Conservation (phyloP, 2,329 filamentous ascomycete species). For the Plectosphaerella cucumerina region DNA sequence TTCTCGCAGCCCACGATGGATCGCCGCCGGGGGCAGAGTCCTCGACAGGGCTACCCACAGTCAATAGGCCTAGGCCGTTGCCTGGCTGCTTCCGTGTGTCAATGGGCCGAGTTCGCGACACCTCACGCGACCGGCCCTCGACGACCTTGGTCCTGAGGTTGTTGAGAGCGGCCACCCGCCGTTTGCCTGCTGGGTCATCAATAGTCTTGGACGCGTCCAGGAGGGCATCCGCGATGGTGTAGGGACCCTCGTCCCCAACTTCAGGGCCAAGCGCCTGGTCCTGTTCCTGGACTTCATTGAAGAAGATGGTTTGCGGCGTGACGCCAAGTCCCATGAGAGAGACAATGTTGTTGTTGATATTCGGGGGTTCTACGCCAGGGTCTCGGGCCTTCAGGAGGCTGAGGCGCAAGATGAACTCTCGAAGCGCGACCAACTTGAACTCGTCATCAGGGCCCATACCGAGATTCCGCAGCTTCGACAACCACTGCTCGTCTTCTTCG, state of each 20-base stretch:
- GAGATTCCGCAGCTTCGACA: constrained; percentile 77
- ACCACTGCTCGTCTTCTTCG: constrained; percentile 92
- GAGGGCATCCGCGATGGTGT: constrained; percentile 86
- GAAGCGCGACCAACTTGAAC: constrained; percentile 77
- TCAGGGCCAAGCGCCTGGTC: constrained; percentile 23
- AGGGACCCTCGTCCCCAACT: constrained; percentile 37
- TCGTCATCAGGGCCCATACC: constrained; percentile 83
- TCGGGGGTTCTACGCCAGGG: constrained; percentile 27
- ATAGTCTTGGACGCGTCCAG: constrained; percentile 89
- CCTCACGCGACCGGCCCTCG: constrained; percentile 18
- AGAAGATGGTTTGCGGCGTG: constrained; percentile 85
- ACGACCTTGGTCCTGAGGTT: constrained; percentile 19
- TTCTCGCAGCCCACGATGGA: constrained; percentile 36
- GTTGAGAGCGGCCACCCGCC: constrained; percentile 47
- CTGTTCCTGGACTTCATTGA: constrained; percentile 67
- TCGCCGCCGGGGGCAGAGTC: constrained; percentile 33
- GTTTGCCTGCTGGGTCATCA: constrained; percentile 59
- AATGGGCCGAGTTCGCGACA: constrained; percentile 26
- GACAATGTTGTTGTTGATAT: constrained; percentile 65
- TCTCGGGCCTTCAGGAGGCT: constrained; percentile 66
- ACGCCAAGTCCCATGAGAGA: constrained; percentile 71
- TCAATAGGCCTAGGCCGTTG: constrained; percentile 16
- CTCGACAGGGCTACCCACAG: constrained; percentile 20
- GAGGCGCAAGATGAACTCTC: constrained; percentile 88
- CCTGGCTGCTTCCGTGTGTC: constrained; percentile 33